These are phyloP conservation scores for Teratosphaeria gauchensis DNA, from an alignment of 2,329 filamentous ascomycete species.

Conservation along the genomic window DNA sequence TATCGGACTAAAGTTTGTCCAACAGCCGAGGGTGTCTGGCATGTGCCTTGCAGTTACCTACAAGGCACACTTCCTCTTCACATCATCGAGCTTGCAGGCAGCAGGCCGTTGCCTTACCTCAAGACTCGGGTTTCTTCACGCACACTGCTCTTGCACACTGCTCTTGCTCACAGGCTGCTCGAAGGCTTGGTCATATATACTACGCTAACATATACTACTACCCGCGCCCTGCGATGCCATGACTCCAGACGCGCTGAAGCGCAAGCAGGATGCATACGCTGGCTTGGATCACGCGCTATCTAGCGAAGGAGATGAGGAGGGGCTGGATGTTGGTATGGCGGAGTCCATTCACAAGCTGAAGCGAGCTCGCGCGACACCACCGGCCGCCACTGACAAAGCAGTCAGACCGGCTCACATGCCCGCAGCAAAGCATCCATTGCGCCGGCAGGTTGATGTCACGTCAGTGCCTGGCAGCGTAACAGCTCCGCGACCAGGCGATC, in stretches of 20 bases:
- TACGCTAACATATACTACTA: background rate
- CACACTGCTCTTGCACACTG: background rate
- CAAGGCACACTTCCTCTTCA: background rate
- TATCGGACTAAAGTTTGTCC: background rate
- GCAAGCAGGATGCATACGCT: background rate
- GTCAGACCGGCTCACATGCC: background rate
- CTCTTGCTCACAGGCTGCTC: background rate
- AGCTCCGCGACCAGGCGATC: background rate
- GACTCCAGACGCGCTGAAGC: background rate
- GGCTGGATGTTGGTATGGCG: background rate
- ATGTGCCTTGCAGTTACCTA: background rate
- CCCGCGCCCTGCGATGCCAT: background rate
- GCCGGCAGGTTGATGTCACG: background rate
- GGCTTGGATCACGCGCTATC: background rate
- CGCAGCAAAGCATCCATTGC: background rate
- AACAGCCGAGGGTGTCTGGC: background rate
- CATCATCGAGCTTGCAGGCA: background rate
- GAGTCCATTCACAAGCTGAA: background rate
- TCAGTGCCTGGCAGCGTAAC: background rate
- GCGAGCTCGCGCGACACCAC: background rate
- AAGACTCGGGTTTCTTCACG: background rate
- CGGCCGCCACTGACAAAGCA: background rate
- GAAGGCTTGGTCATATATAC: background rate
- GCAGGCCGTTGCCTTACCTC: background rate
- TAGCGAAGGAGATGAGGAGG: background rate